Percentiles rank a stretch among this genome's conserved stretches.
Conservation (phyloP, 306 rosid species). For the Cucurbita argyrosperma region DNA sequence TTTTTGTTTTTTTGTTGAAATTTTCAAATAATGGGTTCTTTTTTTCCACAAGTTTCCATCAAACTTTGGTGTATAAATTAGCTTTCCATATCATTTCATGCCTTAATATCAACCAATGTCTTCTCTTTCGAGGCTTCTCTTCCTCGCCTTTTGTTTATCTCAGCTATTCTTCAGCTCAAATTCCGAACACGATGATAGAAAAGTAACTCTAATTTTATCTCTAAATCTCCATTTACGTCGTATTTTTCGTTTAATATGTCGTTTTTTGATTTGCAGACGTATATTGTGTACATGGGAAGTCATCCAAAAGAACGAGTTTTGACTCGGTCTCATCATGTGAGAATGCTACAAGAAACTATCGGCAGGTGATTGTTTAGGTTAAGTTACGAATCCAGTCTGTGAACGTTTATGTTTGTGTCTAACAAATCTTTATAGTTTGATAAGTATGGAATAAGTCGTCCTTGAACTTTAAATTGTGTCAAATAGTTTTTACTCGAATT, state of each 20-base stretch:
- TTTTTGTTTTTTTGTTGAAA: not conserved
- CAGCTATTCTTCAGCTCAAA: not conserved
- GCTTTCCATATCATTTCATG: not conserved
- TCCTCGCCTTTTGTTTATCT: not conserved
- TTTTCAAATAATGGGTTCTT: not conserved
- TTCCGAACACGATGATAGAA: not conserved
- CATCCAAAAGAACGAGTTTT: conserved; percentile 2
- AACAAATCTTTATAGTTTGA: too few relatives aligned
- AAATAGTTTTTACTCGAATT: too few relatives aligned
- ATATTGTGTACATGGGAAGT: conserved; percentile 29
- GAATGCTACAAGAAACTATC: conserved; percentile 17
- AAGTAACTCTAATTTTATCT: not conserved
- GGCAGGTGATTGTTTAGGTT: conserved; percentile 14
- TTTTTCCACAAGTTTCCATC: not conserved
- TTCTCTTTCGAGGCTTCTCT: not conserved
- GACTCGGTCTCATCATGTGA: conserved; percentile 6
- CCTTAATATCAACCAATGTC: not conserved
- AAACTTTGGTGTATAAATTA: not conserved
- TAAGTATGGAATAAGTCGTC: too few relatives aligned
- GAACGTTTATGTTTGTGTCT: not conserved
- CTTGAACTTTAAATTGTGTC: too few relatives aligned
- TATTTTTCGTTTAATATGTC: not conserved
- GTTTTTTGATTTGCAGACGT: conserved; percentile 11
- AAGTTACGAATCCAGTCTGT: not conserved
- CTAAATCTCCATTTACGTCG: not conserved